Conservation (phyloP, 1,139 yeast genomes). For the Debaryomycetaceae sp. region DNA sequence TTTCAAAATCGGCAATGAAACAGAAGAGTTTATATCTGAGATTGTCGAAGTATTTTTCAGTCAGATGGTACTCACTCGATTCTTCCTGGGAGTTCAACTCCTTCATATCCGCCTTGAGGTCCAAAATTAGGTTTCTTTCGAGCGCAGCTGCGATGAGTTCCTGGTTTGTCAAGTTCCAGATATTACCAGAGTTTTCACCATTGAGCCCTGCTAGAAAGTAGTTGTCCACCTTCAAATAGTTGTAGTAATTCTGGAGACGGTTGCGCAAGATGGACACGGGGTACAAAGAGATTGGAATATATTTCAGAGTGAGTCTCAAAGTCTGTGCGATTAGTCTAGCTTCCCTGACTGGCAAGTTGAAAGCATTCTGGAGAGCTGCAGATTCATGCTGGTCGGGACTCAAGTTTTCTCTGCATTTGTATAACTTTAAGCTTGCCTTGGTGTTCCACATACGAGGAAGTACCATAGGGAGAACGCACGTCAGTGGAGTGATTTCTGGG, state of each 20-base stretch:
- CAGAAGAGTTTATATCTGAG: constrained; percentile 26
- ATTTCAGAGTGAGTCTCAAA: constrained; percentile 38
- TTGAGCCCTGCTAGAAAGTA: constrained; percentile 41
- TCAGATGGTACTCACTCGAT: constrained; percentile 9
- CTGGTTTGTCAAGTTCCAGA: constrained; percentile 42
- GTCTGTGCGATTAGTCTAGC: constrained; percentile 29
- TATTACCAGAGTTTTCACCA: constrained; percentile 37
- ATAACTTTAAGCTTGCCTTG: constrained; percentile 7
- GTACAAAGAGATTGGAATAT: constrained; percentile 33
- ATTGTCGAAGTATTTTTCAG: constrained; percentile 14
- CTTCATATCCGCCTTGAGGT: constrained; percentile 18
- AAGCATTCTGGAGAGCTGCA: constrained; percentile 39
- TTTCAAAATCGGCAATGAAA: constrained; percentile 33
- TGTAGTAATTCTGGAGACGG: constrained; percentile 36
- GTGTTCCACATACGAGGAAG: constrained; percentile 35
- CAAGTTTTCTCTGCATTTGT: constrained; percentile 8
- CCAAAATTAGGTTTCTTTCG: constrained; percentile 45
- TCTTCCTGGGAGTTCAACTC: constrained; percentile 12
- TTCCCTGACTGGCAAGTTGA: constrained; percentile 36
- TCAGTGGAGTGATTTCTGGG: constrained; percentile 66
- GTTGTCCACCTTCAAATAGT: constrained; percentile 51
- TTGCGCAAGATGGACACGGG: constrained; percentile 39
- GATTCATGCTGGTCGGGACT: constrained; percentile 12
- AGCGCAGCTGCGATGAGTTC: constrained; percentile 48
- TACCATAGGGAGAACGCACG: constrained; percentile 60